Conservation (phyloP, 768 basidiomycete species). For the Chlorophyllum brunneum region DNA sequence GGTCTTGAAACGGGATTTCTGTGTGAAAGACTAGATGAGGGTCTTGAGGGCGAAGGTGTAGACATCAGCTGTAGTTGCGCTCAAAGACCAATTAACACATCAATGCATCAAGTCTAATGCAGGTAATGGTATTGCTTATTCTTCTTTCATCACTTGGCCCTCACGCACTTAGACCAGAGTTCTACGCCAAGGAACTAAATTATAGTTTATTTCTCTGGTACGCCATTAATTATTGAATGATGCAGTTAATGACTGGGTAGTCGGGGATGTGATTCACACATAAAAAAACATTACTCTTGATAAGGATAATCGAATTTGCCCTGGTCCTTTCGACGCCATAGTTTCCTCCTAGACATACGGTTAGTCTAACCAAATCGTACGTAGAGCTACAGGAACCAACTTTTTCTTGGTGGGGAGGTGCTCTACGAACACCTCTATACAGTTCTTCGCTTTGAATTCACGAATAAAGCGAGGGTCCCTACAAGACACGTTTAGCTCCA, state of each 20-base stretch:
- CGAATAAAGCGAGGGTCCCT: slow-evolving; percentile 98
- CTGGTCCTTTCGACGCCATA: slow-evolving; percentile 87
- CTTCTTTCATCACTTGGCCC: too few species aligned
- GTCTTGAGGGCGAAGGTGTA: slow-evolving; percentile 25
- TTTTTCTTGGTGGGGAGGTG: slow-evolving; percentile 86
- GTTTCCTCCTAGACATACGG: slow-evolving; percentile 63
- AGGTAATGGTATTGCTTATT: not conserved
- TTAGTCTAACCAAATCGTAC: not conserved
- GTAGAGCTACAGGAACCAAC: slow-evolving; percentile 42
- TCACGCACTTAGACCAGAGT: too few species aligned
- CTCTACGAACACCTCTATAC: slow-evolving; percentile 83
- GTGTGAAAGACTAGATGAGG: slow-evolving; percentile 40
- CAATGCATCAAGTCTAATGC: not conserved
- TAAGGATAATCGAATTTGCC: slow-evolving; percentile 86
- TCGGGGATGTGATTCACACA: too few species aligned
- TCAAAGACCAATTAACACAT: not conserved
- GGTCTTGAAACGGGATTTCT: slow-evolving; percentile 29
- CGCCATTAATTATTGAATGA: too few species aligned
- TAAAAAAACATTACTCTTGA: slow-evolving; percentile 68
- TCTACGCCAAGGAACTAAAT: too few species aligned
- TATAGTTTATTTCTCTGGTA: too few species aligned
- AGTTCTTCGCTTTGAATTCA: slow-evolving; percentile 82
- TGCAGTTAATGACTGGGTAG: too few species aligned
- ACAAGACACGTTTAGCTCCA: not conserved
- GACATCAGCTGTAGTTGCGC: not conserved